These are phyloP conservation scores for Coemansia biformis DNA, from an alignment of 192 early-diverging fungal species.

Conservation along the genomic window DNA sequence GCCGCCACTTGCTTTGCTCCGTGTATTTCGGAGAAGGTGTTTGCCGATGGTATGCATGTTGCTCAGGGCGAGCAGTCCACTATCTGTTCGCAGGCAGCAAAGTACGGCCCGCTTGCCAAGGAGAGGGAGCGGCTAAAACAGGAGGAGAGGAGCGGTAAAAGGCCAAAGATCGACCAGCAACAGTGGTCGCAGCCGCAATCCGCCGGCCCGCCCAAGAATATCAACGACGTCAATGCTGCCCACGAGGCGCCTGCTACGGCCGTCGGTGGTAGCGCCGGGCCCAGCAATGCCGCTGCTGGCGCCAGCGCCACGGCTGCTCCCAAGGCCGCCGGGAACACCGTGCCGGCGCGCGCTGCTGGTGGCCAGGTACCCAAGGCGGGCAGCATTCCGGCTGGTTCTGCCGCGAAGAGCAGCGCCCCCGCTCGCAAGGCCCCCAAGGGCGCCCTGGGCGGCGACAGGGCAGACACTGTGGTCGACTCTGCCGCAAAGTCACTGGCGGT, in stretches of 20 bases:
- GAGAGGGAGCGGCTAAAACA: slow-evolving; percentile 36
- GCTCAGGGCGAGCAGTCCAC: slow-evolving; percentile 33
- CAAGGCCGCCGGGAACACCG: no score
- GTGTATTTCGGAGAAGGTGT: slow-evolving; percentile 35
- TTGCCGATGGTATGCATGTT: slow-evolving; percentile 35
- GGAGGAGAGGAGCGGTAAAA: slow-evolving; percentile 33
- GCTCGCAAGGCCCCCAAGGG: no score
- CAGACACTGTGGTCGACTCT: no score
- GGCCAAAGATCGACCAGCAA: slow-evolving; percentile 12
- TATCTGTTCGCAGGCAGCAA: slow-evolving; percentile 43
- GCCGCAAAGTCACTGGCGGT: no score
- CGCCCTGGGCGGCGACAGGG: no score
- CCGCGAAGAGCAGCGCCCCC: no score
- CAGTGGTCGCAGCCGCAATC: no score
- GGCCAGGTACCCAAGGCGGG: no score
- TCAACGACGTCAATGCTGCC: slow-evolving; percentile 34
- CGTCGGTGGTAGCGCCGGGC: not conserved
- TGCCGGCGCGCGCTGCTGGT: no score
- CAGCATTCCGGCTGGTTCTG: no score
- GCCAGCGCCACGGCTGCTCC: no score
- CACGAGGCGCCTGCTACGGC: slow-evolving; percentile 5
- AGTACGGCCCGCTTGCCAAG: slow-evolving; percentile 44
- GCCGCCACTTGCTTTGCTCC: slow-evolving; percentile 38
- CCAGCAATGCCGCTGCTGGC: not conserved
- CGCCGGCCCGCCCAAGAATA: slow-evolving; percentile 12